Percentiles rank a stretch among this genome's conserved stretches.
Evolutionary conservation across 257 asterid species (phyloP).

Genomic region (Nicotiana knightiana): DNA sequence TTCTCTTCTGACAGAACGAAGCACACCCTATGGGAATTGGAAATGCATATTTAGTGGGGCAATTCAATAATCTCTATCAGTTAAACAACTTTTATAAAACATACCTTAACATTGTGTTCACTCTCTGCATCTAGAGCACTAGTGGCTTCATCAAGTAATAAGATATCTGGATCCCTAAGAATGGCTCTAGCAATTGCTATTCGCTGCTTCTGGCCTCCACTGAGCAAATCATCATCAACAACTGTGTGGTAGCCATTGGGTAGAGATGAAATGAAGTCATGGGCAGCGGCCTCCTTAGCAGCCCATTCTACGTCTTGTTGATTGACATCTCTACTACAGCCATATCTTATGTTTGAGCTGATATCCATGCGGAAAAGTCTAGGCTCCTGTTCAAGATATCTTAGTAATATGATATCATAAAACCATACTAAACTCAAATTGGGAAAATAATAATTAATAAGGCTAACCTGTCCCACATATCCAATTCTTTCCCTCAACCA

Average conservation of each 20-base stretch:
- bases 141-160: constrained; percentile 95
- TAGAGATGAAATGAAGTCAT: constrained; percentile 67
- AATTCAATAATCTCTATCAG: constrained; percentile 1
- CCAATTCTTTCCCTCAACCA: constrained; percentile 87
- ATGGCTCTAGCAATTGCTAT: constrained; percentile 94
- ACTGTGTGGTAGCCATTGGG: constrained; percentile 88
- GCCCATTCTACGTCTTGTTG: constrained; percentile 84
- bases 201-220: constrained; percentile 98
- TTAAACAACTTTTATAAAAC: neutral
- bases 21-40: constrained; percentile 48
- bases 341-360: constrained; percentile 81
- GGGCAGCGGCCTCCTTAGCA: constrained; percentile 89
- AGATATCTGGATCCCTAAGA: constrained; percentile 79
- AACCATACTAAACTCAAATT: constrained; percentile 6
- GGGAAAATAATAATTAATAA: neutral
- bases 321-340: constrained; percentile 57
- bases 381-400: constrained; percentile 55
- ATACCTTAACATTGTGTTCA: constrained; percentile 87
- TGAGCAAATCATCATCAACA: constrained; percentile 91
- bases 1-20: constrained; percentile 57
- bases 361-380: constrained; percentile 85
- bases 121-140: constrained; percentile 98
- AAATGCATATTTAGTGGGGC: constrained; percentile 13
- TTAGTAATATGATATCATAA: neutral
- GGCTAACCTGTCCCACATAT: constrained; percentile 92